A percentile compares a stretch with the other conserved stretches of the same genome.
Conservation (phyloP, 495 filamentous ascomycete genomes). For the Polyplosphaeria fusca region DNA sequence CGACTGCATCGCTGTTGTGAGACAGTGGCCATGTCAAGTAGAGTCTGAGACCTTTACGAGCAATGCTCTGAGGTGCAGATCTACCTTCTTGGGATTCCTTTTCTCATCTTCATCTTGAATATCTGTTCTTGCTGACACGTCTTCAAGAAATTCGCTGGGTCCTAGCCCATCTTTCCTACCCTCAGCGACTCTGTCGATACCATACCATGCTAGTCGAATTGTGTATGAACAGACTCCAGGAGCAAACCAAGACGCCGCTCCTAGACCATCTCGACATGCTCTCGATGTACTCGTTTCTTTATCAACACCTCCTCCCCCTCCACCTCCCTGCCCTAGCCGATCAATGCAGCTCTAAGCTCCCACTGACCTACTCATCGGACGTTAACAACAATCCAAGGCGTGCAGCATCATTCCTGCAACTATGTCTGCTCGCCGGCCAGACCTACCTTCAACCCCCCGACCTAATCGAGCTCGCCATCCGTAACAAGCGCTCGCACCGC, state of each 20-base stretch:
- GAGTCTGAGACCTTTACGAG: not conserved
- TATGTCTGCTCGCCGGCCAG: conserved; percentile 11
- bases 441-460: conserved; percentile 18
- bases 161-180: conserved; percentile 1
- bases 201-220: not conserved
- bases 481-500: not conserved
- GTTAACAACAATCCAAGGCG: not conserved
- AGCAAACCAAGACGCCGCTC: conserved; percentile 1
- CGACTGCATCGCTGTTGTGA: too few relatives aligned
- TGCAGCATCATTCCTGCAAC: not conserved
- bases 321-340: conserved; percentile 6
- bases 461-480: conserved; percentile 20
- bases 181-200: not conserved
- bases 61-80: not conserved
- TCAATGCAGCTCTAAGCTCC: conserved; percentile 2
- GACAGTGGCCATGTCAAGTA: not conserved
- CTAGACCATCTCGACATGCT: conserved; percentile 17
- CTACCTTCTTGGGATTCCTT: too few relatives aligned
- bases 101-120: too few relatives aligned
- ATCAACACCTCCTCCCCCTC: conserved; percentile 18
- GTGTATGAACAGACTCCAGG: not conserved
- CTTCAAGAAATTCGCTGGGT: conserved; percentile 25
- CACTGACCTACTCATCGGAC: conserved; percentile 9
- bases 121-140: too few relatives aligned
- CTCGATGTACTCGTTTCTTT: conserved; percentile 17